These are phyloP conservation scores for Gillenia trifoliata DNA, from an alignment of 306 rosid species.

Conservation along the genomic window DNA sequence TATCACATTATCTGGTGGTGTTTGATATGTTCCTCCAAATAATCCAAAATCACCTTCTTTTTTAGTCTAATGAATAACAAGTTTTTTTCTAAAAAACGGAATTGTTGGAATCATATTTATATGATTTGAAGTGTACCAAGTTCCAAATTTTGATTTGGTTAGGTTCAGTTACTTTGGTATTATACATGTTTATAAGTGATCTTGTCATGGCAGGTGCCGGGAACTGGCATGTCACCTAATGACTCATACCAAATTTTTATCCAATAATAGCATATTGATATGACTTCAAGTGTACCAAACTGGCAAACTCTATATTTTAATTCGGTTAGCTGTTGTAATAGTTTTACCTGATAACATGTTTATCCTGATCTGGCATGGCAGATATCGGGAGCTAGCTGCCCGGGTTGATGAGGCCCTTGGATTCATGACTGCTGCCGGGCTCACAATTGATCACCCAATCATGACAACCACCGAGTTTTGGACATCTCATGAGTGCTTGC, in stretches of 20 bases:
- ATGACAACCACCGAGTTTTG: conserved; percentile 96
- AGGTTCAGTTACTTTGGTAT: not conserved
- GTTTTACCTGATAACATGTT: not conserved
- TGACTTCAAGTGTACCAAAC: not conserved
- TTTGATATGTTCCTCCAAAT: not conserved
- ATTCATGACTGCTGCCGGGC: conserved; percentile 98
- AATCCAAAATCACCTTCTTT: not conserved
- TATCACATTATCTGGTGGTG: not conserved
- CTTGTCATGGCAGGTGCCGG: not conserved
- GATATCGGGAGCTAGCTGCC: conserved; percentile 92
- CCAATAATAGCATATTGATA: not conserved
- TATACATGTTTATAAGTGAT: not conserved
- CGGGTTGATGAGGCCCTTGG: conserved; percentile 99
- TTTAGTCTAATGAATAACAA: not conserved
- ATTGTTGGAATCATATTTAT: not conserved
- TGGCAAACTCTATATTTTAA: not conserved
- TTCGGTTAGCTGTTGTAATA: not conserved
- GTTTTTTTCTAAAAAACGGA: not conserved
- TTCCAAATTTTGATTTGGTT: not conserved
- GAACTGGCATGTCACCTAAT: not conserved
- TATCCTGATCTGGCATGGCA: conserved; percentile 29
- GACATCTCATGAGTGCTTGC: conserved; percentile 97
- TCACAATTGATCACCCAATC: conserved; percentile 90
- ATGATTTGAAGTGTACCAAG: not conserved
- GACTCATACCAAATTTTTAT: not conserved